Evolutionary conservation across 2,329 filamentous ascomycete genomes (phyloP), one percentile per base, ranked within the genome.

Genomic region (Knoxdaviesia capensis): DNA sequence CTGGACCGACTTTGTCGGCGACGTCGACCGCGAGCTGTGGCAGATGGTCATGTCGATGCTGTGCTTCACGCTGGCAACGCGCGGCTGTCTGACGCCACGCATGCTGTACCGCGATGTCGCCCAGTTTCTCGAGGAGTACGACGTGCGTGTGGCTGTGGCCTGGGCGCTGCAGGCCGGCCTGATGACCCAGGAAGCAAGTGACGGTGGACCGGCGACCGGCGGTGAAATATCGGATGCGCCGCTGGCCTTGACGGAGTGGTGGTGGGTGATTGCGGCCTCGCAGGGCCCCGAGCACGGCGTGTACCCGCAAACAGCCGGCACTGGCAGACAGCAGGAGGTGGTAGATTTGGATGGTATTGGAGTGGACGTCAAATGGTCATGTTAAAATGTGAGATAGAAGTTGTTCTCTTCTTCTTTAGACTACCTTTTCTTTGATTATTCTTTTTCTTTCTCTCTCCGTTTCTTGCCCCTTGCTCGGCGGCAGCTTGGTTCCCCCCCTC

Each of bases 1-100:
- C 41, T 87, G 81, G 81, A 69, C 74, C 41, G 77, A 80, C 53
- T 74, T 86, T 45, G 72, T 79, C 46, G 75, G 71, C 6, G 60
- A 67, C 5, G 50, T 71, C 1, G 67, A 82, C 45, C 55, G 54
- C n/a, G 57, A 61, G 0, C 66, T 75, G 43, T 86, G 81, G 78
- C 66, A 69, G 42, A 68, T 74, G 47, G 64, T 79, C 7, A 54
- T 84, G 5, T 67, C 71, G 5, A 68, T 74, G 5, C 64, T 83
- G 2, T 60, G 75, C 33, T 74, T 81, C 46, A 61, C 70, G 31
- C 56, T 81, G 33, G 73, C 77, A 1, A 74, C 71, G 11, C 65
- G 77, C 44, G 71, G 78, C 0, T 69, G 74, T 1, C 61, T 73
- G 47, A 65, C 63, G 2, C 58, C 68, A 0, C 53, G 59, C 7